Conservation (phyloP, 2,329 filamentous ascomycete genomes). For the Paecilomyces dactylethromorphus region DNA sequence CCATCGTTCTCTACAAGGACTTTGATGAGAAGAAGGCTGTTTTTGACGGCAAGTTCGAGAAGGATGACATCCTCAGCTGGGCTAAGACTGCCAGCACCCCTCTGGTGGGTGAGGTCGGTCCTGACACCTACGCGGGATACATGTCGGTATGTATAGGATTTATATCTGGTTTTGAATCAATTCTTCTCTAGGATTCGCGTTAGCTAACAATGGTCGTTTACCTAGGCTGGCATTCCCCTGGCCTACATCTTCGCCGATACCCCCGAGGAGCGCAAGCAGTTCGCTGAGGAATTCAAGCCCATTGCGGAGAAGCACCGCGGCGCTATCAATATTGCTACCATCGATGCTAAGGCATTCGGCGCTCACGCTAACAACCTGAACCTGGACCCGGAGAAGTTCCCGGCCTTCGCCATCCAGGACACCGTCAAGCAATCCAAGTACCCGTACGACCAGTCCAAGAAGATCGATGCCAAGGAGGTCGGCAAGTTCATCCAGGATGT, state of each 20-base stretch:
- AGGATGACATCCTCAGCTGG: conserved; percentile 73
- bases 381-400: conserved; percentile 91
- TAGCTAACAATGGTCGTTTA: not conserved
- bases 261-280: conserved; percentile 74
- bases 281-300: conserved; percentile 71
- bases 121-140: conserved; percentile 92
- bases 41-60: conserved; percentile 75
- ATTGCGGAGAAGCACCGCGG: conserved; percentile 89
- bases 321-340: conserved; percentile 94
- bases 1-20: conserved; percentile 90
- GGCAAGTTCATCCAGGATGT: conserved; percentile 81
- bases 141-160: conserved; percentile 59
- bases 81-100: conserved; percentile 80
- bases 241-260: conserved; percentile 98
- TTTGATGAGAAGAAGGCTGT: conserved; percentile 94
- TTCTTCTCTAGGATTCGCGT: not conserved
- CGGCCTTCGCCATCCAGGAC: conserved; percentile 96
- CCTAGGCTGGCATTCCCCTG: conserved; percentile 72
- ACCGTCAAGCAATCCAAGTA: conserved; percentile 94
- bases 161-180: not conserved
- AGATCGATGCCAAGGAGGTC: conserved; percentile 68
- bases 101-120: conserved; percentile 89
- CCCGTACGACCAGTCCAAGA: conserved; percentile 79
- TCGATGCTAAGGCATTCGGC: conserved; percentile 89
- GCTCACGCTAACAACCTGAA: conserved; percentile 96